Evolutionary conservation across 2,329 filamentous ascomycete species (phyloP).

Genomic region (Phialophora expanda): DNA sequence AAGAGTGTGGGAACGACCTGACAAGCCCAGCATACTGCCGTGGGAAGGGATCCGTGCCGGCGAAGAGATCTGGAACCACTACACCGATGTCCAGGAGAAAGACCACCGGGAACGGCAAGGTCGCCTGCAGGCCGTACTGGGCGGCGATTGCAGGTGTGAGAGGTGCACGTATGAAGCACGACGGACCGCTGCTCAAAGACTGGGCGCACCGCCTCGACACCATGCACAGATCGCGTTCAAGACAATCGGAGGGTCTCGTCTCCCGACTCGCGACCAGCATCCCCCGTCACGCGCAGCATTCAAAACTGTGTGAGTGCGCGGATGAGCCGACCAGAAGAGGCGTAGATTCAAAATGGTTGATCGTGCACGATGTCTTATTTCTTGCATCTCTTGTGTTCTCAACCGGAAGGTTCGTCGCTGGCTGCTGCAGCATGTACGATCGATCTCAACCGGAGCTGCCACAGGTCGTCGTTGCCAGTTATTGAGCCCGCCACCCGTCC

Average conservation of each 20-base stretch:
- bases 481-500: background rate
- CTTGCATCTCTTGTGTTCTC: background rate
- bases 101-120: constrained; percentile 86
- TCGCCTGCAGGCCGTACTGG: constrained; percentile 85
- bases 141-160: constrained; percentile 84
- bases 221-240: background rate
- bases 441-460: background rate
- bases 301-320: background rate
- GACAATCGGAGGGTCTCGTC: background rate
- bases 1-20: constrained; percentile 43
- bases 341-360: background rate
- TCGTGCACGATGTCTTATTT: background rate
- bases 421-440: background rate
- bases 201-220: background rate
- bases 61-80: constrained; percentile 90
- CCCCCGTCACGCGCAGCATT: background rate
- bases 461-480: background rate
- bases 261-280: background rate
- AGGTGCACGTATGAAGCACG: constrained; percentile 75
- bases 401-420: background rate
- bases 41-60: constrained; percentile 73
- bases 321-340: background rate
- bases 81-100: constrained; percentile 82
- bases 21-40: constrained; percentile 47
- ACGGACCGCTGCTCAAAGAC: background rate